Conservation (phyloP, 2,329 filamentous ascomycete species). For the Hortaea werneckii region DNA sequence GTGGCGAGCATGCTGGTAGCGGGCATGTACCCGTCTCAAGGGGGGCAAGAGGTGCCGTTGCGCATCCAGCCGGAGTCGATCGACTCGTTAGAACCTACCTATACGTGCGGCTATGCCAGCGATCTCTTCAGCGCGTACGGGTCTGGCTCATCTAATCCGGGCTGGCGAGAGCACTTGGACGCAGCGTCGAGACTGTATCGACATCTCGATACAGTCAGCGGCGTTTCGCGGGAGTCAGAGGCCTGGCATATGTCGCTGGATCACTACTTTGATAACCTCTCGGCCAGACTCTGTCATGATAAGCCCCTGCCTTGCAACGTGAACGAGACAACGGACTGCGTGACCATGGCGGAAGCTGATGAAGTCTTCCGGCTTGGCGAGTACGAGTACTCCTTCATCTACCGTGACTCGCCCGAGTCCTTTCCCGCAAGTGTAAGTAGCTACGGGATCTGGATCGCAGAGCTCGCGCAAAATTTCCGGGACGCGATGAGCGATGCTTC, state of each 20-base stretch:
- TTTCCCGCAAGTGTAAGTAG: constrained; percentile 51
- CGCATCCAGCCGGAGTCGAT: constrained; percentile 44
- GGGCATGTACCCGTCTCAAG: constrained; percentile 51
- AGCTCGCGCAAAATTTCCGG: constrained; percentile 58
- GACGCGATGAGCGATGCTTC: constrained; percentile 32
- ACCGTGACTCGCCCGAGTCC: constrained; percentile 55
- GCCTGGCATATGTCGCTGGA: constrained; percentile 66
- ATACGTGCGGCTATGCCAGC: constrained; percentile 50
- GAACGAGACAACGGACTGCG: constrained; percentile 44
- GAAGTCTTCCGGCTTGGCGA: constrained; percentile 65
- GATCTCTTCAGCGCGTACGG: constrained; percentile 36
- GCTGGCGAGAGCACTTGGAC: constrained; percentile 57
- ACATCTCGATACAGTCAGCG: constrained; percentile 57
- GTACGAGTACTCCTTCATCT: constrained; percentile 72
- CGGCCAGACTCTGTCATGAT: constrained; percentile 64
- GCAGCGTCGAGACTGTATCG: constrained; percentile 46
- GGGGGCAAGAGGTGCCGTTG: constrained; percentile 25
- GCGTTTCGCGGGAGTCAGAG: constrained; percentile 44
- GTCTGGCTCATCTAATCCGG: constrained; percentile 33
- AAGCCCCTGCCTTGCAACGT: constrained; percentile 61
- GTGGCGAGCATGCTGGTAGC: constrained; percentile 65
- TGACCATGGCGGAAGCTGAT: constrained; percentile 54
- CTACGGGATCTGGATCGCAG: constrained; percentile 65
- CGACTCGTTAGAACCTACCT: constrained; percentile 66
- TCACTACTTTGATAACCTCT: constrained; percentile 79